These are phyloP conservation scores for Pyropia haitanensis DNA, from an alignment of 23 red algal species.

Conservation along the genomic window DNA sequence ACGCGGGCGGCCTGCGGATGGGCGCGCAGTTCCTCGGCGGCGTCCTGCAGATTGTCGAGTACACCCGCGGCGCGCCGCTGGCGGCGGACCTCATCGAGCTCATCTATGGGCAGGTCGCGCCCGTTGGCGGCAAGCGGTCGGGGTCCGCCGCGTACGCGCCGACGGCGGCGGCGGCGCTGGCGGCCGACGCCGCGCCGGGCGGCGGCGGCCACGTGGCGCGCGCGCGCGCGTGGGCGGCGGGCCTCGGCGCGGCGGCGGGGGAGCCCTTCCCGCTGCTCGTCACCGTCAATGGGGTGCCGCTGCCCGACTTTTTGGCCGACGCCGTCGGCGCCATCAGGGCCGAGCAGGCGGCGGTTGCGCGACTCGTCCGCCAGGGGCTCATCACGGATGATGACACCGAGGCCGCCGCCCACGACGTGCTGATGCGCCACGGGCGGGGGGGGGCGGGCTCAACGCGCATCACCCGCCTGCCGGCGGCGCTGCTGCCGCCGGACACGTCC, in stretches of 20 bases:
- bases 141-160: conserved; percentile 6
- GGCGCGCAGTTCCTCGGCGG: conserved; percentile 24
- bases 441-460: no score
- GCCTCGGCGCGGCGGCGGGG: conserved; percentile 11
- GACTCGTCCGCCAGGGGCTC: no score
- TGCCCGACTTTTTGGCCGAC: no score
- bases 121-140: background rate
- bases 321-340: no score
- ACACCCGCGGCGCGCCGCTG: conserved; percentile 25
- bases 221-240: conserved; percentile 10
- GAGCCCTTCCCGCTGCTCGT: conserved; percentile 5
- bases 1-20: conserved; percentile 18
- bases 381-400: no score
- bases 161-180: no score
- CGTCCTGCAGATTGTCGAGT: conserved; percentile 36
- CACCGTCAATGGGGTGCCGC: no score
- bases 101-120: conserved; percentile 7
- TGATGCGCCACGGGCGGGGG: no score
- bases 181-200: conserved; percentile 10
- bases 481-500: no score
- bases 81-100: conserved; percentile 29
- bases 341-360: no score
- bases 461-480: no score
- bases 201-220: background rate
- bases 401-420: no score